Conservation (phyloP, 257 asterid genomes). For the Petunia secreta region DNA sequence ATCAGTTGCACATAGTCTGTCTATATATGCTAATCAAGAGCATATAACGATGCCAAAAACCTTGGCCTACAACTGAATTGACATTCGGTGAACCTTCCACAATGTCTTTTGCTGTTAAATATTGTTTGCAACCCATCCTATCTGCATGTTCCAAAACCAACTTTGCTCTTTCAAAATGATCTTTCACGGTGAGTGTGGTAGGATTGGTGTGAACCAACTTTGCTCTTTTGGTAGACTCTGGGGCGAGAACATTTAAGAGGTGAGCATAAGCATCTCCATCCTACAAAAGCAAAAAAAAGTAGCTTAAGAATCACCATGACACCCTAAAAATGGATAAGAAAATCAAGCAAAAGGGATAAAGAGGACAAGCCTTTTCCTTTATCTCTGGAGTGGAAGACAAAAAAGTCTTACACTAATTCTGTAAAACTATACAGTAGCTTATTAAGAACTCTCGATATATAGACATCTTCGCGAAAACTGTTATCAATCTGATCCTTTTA, state of each 20-base stretch:
- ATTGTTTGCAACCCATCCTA: slow-evolving; percentile 96
- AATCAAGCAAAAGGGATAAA: background rate
- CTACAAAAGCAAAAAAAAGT: slow-evolving; percentile 48
- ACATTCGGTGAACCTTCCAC: slow-evolving; percentile 97
- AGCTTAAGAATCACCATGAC: slow-evolving; percentile 21
- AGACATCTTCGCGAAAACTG: background rate
- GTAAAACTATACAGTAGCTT: background rate
- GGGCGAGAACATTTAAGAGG: slow-evolving; percentile 89
- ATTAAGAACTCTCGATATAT: background rate
- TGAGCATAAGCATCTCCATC: slow-evolving; percentile 95
- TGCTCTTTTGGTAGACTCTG: slow-evolving; percentile 45
- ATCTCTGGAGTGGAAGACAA: background rate
- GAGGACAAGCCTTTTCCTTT: background rate
- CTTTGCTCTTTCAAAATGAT: slow-evolving; percentile 76
- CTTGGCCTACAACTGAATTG: slow-evolving; percentile 54
- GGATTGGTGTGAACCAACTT: slow-evolving; percentile 48
- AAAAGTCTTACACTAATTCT: background rate
- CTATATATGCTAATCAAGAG: slow-evolving; percentile 43
- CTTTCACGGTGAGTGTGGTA: slow-evolving; percentile 63
- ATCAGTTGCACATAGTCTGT: slow-evolving; percentile 37
- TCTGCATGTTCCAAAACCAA: slow-evolving; percentile 97
- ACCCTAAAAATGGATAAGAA: background rate
- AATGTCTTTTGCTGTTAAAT: slow-evolving; percentile 93
- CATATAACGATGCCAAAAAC: too few relatives aligned
- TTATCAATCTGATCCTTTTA: background rate